These are phyloP conservation scores for Leucocoprinus leucothites DNA, from an alignment of 768 basidiomycete genomes.

Conservation along the genomic window DNA sequence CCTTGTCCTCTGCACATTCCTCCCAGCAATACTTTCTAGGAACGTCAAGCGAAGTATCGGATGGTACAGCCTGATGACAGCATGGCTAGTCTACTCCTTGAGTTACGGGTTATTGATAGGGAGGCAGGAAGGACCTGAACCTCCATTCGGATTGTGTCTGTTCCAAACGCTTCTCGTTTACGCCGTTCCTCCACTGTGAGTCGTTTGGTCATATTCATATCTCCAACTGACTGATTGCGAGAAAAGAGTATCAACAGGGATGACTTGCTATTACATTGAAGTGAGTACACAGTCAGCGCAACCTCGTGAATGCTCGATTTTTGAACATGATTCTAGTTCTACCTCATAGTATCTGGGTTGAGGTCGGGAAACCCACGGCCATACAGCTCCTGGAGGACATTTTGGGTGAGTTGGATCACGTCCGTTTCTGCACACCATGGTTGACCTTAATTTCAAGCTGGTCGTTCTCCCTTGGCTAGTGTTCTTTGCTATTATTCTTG, in stretches of 20 bases:
- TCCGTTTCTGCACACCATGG: too few relatives aligned
- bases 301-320: background rate
- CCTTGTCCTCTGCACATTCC: slow-evolving; percentile 3
- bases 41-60: slow-evolving; percentile 1
- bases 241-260: background rate
- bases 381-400: background rate
- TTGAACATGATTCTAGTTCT: background rate
- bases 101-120: slow-evolving; percentile 8
- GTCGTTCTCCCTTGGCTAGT: slow-evolving; percentile 1
- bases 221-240: background rate
- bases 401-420: background rate
- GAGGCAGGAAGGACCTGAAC: slow-evolving; percentile 8
- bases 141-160: background rate
- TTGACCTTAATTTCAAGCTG: background rate
- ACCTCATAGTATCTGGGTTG: background rate
- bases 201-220: background rate
- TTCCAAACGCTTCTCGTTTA: slow-evolving; percentile 4
- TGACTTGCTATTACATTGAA: slow-evolving; percentile 8
- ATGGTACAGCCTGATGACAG: slow-evolving; percentile 10
- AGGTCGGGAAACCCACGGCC: background rate
- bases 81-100: slow-evolving; percentile 5
- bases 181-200: slow-evolving; percentile 8
- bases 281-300: background rate
- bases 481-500: background rate
- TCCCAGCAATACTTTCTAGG: slow-evolving; percentile 6